These are phyloP conservation scores for Camellia sinensis DNA, from an alignment of 148 eudicot genomes.

Conservation along the genomic window DNA sequence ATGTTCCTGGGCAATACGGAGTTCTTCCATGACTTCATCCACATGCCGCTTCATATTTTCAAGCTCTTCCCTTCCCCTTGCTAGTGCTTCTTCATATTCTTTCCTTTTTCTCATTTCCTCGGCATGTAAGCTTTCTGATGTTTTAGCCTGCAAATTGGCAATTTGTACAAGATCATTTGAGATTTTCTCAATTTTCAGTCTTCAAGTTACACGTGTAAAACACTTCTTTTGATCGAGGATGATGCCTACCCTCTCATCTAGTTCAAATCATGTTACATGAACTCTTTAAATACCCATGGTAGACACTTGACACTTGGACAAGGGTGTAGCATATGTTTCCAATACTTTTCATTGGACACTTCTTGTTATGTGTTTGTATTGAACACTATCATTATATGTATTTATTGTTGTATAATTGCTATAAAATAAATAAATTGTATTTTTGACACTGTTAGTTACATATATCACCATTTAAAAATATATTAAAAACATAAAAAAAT, in stretches of 20 bases:
- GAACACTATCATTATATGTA: no score
- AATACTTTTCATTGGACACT: no score
- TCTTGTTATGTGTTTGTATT: no score
- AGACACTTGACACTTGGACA: no score
- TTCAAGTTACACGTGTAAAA: background rate
- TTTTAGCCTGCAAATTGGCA: constrained; percentile 27
- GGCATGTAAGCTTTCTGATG: constrained; percentile 43
- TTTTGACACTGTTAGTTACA: no score
- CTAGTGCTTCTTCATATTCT: constrained; percentile 56
- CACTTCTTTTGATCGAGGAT: background rate
- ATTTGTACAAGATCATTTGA: background rate
- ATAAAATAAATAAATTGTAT: no score
- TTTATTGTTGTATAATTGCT: no score
- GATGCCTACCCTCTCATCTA: background rate
- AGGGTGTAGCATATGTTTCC: no score
- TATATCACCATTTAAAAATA: no score
- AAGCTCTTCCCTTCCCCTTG: constrained; percentile 45
- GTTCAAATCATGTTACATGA: background rate
- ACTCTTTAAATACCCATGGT: no score
- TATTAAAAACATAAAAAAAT: no score
- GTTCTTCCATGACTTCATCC: constrained; percentile 41
- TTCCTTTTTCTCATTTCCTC: constrained; percentile 55
- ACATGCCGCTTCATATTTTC: constrained; percentile 37
- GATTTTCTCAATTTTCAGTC: background rate
- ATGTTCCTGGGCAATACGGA: constrained; percentile 41